Conservation (phyloP, 2,329 filamentous ascomycete genomes). For the Fusarium avenaceum region DNA sequence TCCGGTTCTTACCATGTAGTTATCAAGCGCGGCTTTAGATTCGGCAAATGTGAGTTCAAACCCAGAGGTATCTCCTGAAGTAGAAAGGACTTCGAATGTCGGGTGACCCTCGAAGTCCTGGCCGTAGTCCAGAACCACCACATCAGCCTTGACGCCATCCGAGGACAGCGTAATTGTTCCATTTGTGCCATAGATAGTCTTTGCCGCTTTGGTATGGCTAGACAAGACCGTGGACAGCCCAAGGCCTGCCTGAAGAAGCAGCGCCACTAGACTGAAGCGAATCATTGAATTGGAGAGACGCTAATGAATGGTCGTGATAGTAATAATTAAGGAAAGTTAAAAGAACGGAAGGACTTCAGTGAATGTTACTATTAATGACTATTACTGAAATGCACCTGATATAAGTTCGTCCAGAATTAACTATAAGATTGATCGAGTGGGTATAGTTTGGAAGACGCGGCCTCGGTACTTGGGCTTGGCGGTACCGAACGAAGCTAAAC, state of each 20-base stretch:
- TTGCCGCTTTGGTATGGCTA: neutral
- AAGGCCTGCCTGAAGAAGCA: neutral
- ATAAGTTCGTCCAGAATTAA: no score
- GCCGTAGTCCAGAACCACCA: neutral
- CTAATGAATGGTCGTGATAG: neutral
- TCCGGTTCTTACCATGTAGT: neutral
- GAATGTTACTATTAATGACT: no score
- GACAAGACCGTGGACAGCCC: neutral
- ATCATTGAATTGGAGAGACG: neutral
- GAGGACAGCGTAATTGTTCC: neutral
- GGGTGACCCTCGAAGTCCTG: neutral
- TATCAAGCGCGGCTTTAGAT: neutral
- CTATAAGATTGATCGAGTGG: no score
- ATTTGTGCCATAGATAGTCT: neutral
- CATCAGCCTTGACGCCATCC: neutral
- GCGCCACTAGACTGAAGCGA: neutral
- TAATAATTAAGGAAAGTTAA: no score
- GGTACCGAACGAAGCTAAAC: neutral
- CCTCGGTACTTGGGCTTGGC: neutral
- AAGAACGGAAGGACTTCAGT: neutral
- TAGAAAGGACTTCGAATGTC: neutral
- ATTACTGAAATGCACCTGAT: rapidly evolving
- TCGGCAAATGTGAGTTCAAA: constrained; percentile 1
- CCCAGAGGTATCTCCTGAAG: neutral
- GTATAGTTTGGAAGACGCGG: neutral